phyloP scores from a whole-genome alignment of 1,284 basidiomycete species.

The Irpex rosettiformis region DNA sequence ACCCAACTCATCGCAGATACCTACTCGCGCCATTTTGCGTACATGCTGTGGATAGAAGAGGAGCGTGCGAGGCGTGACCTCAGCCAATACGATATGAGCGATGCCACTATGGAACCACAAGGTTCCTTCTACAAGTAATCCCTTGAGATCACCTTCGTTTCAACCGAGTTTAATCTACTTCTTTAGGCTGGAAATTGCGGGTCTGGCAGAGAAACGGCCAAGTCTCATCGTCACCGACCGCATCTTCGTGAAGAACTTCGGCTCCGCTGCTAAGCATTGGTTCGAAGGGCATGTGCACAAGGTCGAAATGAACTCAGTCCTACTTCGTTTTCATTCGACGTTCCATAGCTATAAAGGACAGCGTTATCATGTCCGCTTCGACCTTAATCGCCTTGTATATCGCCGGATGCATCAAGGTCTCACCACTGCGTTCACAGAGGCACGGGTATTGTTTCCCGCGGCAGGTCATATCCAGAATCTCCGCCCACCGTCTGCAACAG shows the following conservation, averaged over 20 bases:
- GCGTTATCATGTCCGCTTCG: slow-evolving; percentile 31
- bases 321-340: slow-evolving; percentile 38
- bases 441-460: slow-evolving; percentile 8
- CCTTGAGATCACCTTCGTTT: neutral
- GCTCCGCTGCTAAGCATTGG: slow-evolving; percentile 33
- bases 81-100: slow-evolving; percentile 38
- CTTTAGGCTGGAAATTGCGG: slow-evolving; percentile 41
- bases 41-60: slow-evolving; percentile 44
- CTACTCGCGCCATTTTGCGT: neutral
- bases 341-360: slow-evolving; percentile 41
- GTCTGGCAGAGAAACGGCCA: slow-evolving; percentile 47
- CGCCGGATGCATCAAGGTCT: slow-evolving; percentile 15
- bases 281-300: slow-evolving; percentile 49
- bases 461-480: neutral
- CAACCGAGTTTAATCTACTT: neutral
- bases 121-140: slow-evolving; percentile 11
- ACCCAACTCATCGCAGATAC: neutral
- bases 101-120: slow-evolving; percentile 32
- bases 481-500: neutral
- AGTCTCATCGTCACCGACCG: slow-evolving; percentile 50
- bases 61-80: slow-evolving; percentile 38
- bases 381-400: slow-evolving; percentile 11
- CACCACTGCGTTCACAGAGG: neutral
- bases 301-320: slow-evolving; percentile 36
- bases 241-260: slow-evolving; percentile 38